These are phyloP conservation scores for Citrus mangshanensis DNA, from an alignment of 345 rosid genomes.

Conservation along the genomic window DNA sequence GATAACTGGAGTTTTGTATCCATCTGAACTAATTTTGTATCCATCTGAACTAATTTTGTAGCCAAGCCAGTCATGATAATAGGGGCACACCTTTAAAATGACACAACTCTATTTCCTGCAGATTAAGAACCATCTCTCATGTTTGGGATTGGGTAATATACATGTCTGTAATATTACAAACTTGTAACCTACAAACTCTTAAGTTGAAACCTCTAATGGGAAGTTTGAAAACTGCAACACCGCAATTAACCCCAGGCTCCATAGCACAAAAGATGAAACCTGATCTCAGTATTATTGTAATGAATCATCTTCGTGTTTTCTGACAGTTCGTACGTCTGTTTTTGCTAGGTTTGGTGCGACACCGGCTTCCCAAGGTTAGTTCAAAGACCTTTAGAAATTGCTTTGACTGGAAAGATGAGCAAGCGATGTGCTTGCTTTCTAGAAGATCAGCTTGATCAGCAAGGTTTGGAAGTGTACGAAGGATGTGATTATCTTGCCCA, in stretches of 20 bases:
- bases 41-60: not conserved
- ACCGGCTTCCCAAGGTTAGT: constrained; percentile 79
- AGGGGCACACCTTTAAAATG: not conserved
- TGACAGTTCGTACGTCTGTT: not conserved
- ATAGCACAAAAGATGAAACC: too few species aligned
- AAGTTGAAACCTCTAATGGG: too few species aligned
- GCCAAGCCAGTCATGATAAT: not conserved
- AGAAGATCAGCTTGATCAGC: constrained; percentile 60
- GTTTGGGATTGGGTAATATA: not conserved
- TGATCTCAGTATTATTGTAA: too few species aligned
- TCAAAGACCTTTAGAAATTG: constrained; percentile 86
- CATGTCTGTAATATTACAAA: too few species aligned
- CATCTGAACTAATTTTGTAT: not conserved
- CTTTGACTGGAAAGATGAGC: constrained; percentile 90
- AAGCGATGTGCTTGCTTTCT: constrained; percentile 86
- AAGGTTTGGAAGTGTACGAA: constrained; percentile 74
- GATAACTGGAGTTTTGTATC: not conserved
- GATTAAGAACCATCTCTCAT: not conserved
- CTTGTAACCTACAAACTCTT: too few species aligned
- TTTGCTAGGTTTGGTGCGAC: constrained; percentile 91
- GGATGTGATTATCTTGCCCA: constrained; percentile 73
- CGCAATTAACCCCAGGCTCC: too few species aligned
- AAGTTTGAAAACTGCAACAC: too few species aligned
- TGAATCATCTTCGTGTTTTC: not conserved
- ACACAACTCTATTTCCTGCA: not conserved